These are phyloP conservation scores for Domatiomyces catenatus DNA, from an alignment of 2,329 filamentous ascomycete species.

Conservation along the genomic window DNA sequence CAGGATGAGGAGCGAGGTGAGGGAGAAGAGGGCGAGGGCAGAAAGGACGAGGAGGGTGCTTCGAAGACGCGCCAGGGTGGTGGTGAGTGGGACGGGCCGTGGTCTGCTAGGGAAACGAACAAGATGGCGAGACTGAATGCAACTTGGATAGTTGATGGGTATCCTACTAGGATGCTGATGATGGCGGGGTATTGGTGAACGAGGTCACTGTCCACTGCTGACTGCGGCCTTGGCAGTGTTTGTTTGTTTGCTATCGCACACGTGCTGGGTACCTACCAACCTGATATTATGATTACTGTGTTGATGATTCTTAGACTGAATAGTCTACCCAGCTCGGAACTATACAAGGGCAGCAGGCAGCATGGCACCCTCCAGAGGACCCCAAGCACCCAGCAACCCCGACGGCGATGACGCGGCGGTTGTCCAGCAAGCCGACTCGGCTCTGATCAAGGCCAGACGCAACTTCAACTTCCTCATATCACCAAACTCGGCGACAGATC, in stretches of 20 bases:
- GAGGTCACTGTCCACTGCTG: too few species aligned
- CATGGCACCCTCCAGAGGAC: slow-evolving; percentile 1
- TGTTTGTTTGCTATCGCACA: too few species aligned
- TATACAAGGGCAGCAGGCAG: background rate
- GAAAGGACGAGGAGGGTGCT: slow-evolving; percentile 8
- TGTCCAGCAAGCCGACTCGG: slow-evolving; percentile 13
- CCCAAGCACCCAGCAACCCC: background rate
- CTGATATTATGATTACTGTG: too few species aligned
- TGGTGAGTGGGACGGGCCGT: background rate
- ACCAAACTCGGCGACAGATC: slow-evolving; percentile 5
- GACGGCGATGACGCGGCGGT: slow-evolving; percentile 8
- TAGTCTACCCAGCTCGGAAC: background rate
- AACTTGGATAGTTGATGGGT: background rate
- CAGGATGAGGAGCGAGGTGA: slow-evolving; percentile 30
- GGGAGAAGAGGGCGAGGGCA: slow-evolving; percentile 24
- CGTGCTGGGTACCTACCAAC: too few species aligned
- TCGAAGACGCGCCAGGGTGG: background rate
- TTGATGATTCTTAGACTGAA: too few species aligned
- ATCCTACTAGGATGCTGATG: too few species aligned
- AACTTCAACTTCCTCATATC: slow-evolving; percentile 16
- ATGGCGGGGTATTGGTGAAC: too few species aligned
- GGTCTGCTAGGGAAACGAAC: background rate
- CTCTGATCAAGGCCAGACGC: slow-evolving; percentile 12
- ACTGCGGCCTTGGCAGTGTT: too few species aligned
- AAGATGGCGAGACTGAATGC: background rate